Evolutionary conservation across 345 rosid genomes (phyloP), one percentile per base, ranked within the genome.

Genomic region (Toxicodendron radicans): DNA sequence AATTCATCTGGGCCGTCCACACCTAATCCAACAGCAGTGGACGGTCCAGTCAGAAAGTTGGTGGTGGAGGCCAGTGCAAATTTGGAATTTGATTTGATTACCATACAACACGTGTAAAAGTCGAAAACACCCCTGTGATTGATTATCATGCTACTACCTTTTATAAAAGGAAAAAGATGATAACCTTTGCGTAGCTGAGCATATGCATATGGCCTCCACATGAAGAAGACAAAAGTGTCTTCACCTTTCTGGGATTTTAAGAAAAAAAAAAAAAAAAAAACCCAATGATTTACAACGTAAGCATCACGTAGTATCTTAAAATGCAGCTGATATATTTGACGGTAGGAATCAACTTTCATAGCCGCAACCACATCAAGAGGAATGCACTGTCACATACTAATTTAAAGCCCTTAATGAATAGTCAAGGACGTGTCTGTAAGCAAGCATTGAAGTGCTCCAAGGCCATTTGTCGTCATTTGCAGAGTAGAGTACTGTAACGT

Each of bases 401-500:
- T 59, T 32, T 56, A 48, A 3, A n/a, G 21, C 73, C 46, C 23
- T 13, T 33, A 5, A 10, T 14, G 41, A 24, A n/a, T 54, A 53
- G 53, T 27, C 52, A 20, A 72, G 71, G 54, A 33, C 41, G 49
- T 68, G 66, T 10, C 49, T 32, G 75, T 18, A 71, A 70, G 68
- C n/a, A 71, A 70, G 68, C 76, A 30, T 61, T 7, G n/a, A 62
- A 51, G 64, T 46, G 18, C 57, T 60, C 56, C 49, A 9, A 14
- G 60, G 66, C 65, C 84, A 78, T 67, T 73, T 73, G 79, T 73
- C 76, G 79, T 73, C 76, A 63, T 24, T 16, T 17, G 60, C 59
- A 48, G 61, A 45, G 56, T 65, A 48, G 61, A 45, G 56, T 65
- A 46, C 72, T 70, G 68, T 18, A 58, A 78, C 81, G 79, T 72